phyloP scores from a whole-genome alignment of 345 rosid genomes.

The Rhodamnia argentea region DNA sequence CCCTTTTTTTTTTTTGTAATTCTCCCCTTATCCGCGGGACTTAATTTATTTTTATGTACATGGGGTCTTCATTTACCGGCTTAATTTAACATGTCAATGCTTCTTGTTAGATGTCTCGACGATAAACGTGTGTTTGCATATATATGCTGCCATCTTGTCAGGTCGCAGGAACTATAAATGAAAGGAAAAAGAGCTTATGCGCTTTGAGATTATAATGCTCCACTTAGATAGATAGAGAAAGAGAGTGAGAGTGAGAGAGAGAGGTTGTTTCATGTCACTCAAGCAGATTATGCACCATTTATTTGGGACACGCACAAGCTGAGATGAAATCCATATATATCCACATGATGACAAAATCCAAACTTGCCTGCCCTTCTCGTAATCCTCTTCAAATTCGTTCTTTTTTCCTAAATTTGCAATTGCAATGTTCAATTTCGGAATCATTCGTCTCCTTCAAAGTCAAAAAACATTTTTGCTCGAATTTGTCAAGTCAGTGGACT shows the following conservation, averaged over 20 bases:
- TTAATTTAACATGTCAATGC: not conserved
- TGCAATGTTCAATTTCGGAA: not conserved
- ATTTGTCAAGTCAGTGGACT: not conserved
- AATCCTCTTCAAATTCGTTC: not conserved
- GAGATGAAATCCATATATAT: not conserved
- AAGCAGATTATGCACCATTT: not conserved
- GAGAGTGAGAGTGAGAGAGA: not conserved
- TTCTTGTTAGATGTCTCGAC: not conserved
- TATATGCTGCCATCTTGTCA: too few relatives aligned
- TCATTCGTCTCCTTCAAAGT: not conserved
- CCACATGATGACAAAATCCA: not conserved
- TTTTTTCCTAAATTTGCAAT: not conserved
- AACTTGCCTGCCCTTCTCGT: not conserved
- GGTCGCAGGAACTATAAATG: not conserved
- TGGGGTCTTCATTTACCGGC: not conserved
- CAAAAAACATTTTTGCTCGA: not conserved
- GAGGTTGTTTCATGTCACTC: not conserved
- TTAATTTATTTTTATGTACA: not conserved
- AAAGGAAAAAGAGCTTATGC: not conserved
- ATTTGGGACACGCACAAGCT: not conserved
- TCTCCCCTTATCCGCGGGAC: too few relatives aligned
- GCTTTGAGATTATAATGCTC: not conserved
- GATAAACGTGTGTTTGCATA: not conserved
- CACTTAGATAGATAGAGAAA: not conserved
- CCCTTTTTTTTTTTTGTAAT: too few relatives aligned